Conservation (phyloP, 495 filamentous ascomycete genomes). For the Zalerion maritima region DNA sequence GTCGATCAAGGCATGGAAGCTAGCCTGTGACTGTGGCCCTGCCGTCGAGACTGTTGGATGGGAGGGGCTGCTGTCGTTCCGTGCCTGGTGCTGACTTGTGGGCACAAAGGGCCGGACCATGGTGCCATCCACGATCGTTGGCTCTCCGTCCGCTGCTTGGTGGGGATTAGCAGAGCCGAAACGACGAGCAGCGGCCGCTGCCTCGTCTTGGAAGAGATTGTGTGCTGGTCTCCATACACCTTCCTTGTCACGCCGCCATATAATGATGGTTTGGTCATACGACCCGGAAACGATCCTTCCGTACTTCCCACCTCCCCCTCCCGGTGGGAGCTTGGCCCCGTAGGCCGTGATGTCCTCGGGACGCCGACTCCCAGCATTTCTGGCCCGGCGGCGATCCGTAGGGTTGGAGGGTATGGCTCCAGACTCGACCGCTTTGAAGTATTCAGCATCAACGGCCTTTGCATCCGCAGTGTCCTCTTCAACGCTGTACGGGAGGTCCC, state of each 20-base stretch:
- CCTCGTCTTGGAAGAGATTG: conserved; percentile 53
- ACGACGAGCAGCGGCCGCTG: conserved; percentile 24
- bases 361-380: conserved; percentile 60
- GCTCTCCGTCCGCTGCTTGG: not conserved
- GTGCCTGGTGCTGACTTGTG: not conserved
- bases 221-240: conserved; percentile 67
- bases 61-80: not conserved
- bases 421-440: conserved; percentile 51
- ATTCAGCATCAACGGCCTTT: conserved; percentile 52
- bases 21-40: conserved; percentile 7
- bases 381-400: conserved; percentile 13
- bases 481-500: conserved; percentile 66
- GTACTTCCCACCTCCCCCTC: conserved; percentile 74
- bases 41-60: conserved; percentile 8
- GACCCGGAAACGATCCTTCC: conserved; percentile 85
- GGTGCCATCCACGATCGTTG: conserved; percentile 2
- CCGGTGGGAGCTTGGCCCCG: conserved; percentile 73
- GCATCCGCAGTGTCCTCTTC: conserved; percentile 60
- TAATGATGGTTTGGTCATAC: conserved; percentile 88
- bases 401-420: conserved; percentile 32
- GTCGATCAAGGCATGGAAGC: conserved; percentile 22
- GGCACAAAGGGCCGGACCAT: not conserved
- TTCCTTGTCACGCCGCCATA: conserved; percentile 76
- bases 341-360: conserved; percentile 63
- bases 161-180: conserved; percentile 5